A percentile compares a stretch with the other conserved stretches of the same genome.
Conservation (phyloP, 1,284 basidiomycete genomes). For the Coriolopsis trogii region DNA sequence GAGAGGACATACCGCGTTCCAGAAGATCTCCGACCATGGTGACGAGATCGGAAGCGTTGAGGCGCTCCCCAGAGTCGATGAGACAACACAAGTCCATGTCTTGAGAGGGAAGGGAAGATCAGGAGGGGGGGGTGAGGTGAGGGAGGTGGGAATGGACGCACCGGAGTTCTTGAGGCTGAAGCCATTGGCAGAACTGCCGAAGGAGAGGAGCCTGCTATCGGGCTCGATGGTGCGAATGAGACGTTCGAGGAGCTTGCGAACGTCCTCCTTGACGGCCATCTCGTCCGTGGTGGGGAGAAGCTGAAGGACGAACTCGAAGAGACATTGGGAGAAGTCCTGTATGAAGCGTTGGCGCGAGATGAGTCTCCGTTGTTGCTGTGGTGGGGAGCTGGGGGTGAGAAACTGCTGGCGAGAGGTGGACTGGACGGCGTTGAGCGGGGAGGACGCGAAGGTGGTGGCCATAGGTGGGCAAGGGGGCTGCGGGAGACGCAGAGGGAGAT, state of each 20-base stretch:
- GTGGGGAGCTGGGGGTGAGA: slow-evolving; percentile 28
- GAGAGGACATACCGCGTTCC: slow-evolving; percentile 73
- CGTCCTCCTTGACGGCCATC: slow-evolving; percentile 94
- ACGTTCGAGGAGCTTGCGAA: slow-evolving; percentile 91
- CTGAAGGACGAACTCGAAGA: slow-evolving; percentile 88
- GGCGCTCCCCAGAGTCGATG: slow-evolving; percentile 81
- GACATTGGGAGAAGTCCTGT: slow-evolving; percentile 66
- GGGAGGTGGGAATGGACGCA: slow-evolving; percentile 39
- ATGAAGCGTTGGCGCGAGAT: slow-evolving; percentile 61
- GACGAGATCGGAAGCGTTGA: slow-evolving; percentile 87
- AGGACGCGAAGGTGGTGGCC: slow-evolving; percentile 28
- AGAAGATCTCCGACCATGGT: slow-evolving; percentile 93
- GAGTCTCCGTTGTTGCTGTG: slow-evolving; percentile 37
- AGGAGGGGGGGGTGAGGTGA: slow-evolving; percentile 6
- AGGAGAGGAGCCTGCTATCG: slow-evolving; percentile 87
- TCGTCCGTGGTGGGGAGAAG: slow-evolving; percentile 89
- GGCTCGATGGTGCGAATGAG: slow-evolving; percentile 95
- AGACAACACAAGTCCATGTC: slow-evolving; percentile 99
- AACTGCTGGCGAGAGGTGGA: slow-evolving; percentile 25
- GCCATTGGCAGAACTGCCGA: slow-evolving; percentile 94
- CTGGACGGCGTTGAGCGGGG: slow-evolving; percentile 22
- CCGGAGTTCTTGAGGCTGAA: slow-evolving; percentile 95
- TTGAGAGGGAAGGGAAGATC: slow-evolving; percentile 35
- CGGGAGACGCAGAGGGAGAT: slow-evolving; percentile 18
- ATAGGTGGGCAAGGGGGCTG: slow-evolving; percentile 17